Percentiles rank a stretch among this genome's conserved stretches.
These are phyloP conservation scores for Obba rivulosa DNA, from an alignment of 768 basidiomycete genomes.

Conservation along the genomic window DNA sequence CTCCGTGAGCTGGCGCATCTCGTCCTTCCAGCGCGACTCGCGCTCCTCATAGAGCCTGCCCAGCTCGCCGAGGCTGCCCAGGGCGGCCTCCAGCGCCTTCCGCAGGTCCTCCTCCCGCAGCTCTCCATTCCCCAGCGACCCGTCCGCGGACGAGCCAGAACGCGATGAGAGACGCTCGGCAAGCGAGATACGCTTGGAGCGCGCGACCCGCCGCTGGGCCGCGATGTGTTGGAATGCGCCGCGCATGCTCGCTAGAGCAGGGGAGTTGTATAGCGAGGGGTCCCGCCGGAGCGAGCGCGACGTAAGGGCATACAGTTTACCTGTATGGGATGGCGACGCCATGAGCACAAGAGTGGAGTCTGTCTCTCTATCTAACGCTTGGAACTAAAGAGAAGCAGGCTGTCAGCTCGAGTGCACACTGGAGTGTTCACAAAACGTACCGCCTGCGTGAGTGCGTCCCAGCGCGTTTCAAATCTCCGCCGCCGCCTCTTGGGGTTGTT, in stretches of 20 bases:
- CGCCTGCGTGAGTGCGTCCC: constrained; percentile 71
- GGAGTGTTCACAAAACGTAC: constrained; percentile 32
- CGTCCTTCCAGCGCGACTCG: constrained; percentile 58
- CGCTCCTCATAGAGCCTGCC: constrained; percentile 63
- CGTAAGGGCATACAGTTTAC: constrained; percentile 55
- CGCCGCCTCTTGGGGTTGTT: constrained; percentile 62
- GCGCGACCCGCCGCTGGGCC: constrained; percentile 43
- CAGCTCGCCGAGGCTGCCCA: constrained; percentile 61
- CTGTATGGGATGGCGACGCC: constrained; percentile 70
- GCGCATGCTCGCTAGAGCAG: constrained; percentile 48
- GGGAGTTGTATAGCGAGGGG: constrained; percentile 37
- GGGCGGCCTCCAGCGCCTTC: constrained; percentile 59
- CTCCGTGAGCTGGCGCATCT: constrained; percentile 58
- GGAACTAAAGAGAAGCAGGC: constrained; percentile 47
- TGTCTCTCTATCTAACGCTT: constrained; percentile 73
- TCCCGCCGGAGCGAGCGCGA: constrained; percentile 69
- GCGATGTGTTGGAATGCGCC: constrained; percentile 57
- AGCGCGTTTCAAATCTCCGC: constrained; percentile 67
- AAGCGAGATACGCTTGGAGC: constrained; percentile 44
- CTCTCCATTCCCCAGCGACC: constrained; percentile 49
- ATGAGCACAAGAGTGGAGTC: constrained; percentile 73
- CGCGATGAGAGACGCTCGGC: constrained; percentile 33
- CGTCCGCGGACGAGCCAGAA: constrained; percentile 42
- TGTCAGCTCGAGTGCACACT: constrained; percentile 7
- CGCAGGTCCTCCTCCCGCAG: constrained; percentile 60